Evolutionary conservation across 1,284 basidiomycete genomes (phyloP).

Genomic region (Ganoderma meredithae): DNA sequence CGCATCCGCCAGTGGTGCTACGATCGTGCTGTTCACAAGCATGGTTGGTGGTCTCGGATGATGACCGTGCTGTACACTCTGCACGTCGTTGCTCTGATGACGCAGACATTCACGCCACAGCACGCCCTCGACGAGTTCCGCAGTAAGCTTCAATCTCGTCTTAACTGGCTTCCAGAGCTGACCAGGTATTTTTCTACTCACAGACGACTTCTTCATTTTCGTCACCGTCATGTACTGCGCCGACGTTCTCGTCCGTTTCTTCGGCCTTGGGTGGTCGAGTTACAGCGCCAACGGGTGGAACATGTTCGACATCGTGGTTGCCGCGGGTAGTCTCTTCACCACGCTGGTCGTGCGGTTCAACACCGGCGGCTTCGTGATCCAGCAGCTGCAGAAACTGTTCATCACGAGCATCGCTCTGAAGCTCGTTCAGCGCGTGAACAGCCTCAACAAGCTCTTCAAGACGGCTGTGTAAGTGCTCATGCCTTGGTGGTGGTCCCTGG

Average conservation of each 20-base stretch:
- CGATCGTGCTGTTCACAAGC: slow-evolving; percentile 89
- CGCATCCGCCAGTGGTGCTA: slow-evolving; percentile 87
- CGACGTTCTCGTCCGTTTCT: slow-evolving; percentile 82
- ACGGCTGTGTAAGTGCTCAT: slow-evolving; percentile 80
- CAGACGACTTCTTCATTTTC: slow-evolving; percentile 83
- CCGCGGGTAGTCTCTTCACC: slow-evolving; percentile 85
- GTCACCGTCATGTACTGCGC: slow-evolving; percentile 80
- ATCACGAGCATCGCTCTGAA: slow-evolving; percentile 95
- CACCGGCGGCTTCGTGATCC: slow-evolving; percentile 54
- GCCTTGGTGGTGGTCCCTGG: slow-evolving; percentile 5
- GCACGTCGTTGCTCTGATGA: slow-evolving; percentile 92
- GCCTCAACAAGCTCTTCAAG: slow-evolving; percentile 96
- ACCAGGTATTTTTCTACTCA: not conserved
- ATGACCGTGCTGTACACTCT: slow-evolving; percentile 87
- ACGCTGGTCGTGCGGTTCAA: slow-evolving; percentile 80
- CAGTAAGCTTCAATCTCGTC: slow-evolving; percentile 54
- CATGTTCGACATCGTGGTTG: slow-evolving; percentile 88
- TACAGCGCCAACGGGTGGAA: slow-evolving; percentile 94
- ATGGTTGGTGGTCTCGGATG: slow-evolving; percentile 91
- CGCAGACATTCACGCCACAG: slow-evolving; percentile 77
- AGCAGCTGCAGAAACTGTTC: slow-evolving; percentile 94
- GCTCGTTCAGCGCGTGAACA: slow-evolving; percentile 89
- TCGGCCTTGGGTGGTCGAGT: slow-evolving; percentile 86
- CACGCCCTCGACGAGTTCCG: slow-evolving; percentile 66
- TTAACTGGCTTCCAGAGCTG: not conserved